Base-by-base conservation (phyloP, 202 grass and related monocot species). In the Schoenoplectus triqueter region DNA sequence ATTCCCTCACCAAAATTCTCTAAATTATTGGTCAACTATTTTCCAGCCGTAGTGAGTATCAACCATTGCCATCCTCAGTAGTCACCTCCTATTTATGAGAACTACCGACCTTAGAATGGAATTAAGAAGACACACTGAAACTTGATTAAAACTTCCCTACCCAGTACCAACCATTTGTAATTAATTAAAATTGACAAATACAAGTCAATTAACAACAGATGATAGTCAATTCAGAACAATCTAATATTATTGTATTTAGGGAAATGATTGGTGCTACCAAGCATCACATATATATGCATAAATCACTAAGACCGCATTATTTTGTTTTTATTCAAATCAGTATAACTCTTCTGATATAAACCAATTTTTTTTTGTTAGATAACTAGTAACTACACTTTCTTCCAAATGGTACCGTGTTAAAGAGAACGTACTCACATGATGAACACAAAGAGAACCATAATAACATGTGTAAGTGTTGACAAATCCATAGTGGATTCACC, bases 391-490 rank as follows among this genome's bases (percentile, higher is more conserved):
- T 31, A 31, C 55, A 59, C 7, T 31, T 66, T 48, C 69, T 48
- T 49, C 6, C 42, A 49, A 72, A 31, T 22, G n/a, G 41, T 47
- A 72, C 5, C 49, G 18, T 72, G 69, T 5, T 72, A 19, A 75
- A 54, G 52, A 55, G 20, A 17, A 2, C 17, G 2, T 48, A 86
- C 92, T 95, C 68, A 95, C 88, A 92, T 94, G 86, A 94, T 90
- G 73, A 92, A 42, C 14, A 89, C 82, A 78, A 89, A 90, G 88
- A 89, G 88, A 3, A 94, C 92, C 88, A 90, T 49, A 81, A 95
- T 87, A 60, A 88, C 88, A 74, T 88, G 47, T 6, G 88, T 69
- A 10, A 95, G 46, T 7, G 72, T 86, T 72, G 90, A 86, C n/a
- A 95, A 45, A 48, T 95, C 86, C 10, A 92, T 5, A 65, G 86